Percentiles rank a stretch among this genome's conserved stretches.
phyloP scores from a whole-genome alignment of 208 protist species.

The Trypanosoma melophagium region DNA sequence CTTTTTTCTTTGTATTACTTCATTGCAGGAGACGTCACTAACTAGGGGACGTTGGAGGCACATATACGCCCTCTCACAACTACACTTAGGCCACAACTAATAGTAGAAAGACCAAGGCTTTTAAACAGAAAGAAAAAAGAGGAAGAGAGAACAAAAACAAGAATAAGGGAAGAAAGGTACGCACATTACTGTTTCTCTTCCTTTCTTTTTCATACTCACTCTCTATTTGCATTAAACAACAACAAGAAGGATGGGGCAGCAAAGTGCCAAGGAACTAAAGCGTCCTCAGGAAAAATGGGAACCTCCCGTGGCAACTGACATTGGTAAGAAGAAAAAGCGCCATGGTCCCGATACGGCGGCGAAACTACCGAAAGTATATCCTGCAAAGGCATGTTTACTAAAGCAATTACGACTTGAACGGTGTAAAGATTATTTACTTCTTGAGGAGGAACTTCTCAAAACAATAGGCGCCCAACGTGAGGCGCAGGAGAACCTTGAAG shows the following conservation, averaged over 20 bases:
- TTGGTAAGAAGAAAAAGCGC: conserved; percentile 91
- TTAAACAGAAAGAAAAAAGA: too few species aligned
- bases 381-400: conserved; percentile 96
- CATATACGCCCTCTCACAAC: too few species aligned
- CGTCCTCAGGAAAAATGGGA: conserved; percentile 91
- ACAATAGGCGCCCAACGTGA: conserved; percentile 77
- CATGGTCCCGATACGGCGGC: conserved; percentile 74
- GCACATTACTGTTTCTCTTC: too few species aligned
- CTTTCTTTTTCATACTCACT: too few species aligned
- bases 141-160: too few species aligned
- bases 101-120: too few species aligned
- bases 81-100: too few species aligned
- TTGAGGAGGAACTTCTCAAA: conserved; percentile 99
- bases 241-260: conserved; percentile 63
- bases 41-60: too few species aligned
- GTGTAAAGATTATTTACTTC: conserved; percentile 99
- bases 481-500: conserved; percentile 79
- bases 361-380: conserved; percentile 91
- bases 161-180: too few species aligned
- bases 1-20: too few species aligned
- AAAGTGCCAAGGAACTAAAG: conserved; percentile 44
- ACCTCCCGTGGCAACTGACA: conserved; percentile 92
- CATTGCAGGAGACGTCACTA: too few species aligned
- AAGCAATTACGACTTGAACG: conserved; percentile 97
- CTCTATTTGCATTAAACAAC: not conserved